phyloP scores from a whole-genome alignment of 495 filamentous ascomycete genomes.

The Penicillium bovifimosum region DNA sequence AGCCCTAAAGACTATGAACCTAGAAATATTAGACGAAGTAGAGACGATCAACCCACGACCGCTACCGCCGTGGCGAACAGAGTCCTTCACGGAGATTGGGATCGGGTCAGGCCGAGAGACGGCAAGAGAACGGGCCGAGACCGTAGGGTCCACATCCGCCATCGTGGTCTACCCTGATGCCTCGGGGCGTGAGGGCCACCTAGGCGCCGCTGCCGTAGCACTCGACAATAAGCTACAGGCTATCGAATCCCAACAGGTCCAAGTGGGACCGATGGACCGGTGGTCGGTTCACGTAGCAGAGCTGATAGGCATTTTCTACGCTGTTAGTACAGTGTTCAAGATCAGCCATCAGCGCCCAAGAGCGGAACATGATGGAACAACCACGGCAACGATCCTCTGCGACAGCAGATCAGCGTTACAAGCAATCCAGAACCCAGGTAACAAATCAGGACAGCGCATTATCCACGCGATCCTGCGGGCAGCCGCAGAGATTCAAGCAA shows the following conservation, averaged over 20 bases:
- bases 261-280: slow-evolving; percentile 10
- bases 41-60: slow-evolving; percentile 20
- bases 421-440: slow-evolving; percentile 9
- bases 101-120: slow-evolving; percentile 13
- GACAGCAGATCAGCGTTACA: slow-evolving; percentile 19
- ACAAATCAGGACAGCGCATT: slow-evolving; percentile 19
- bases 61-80: slow-evolving; percentile 6
- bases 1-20: slow-evolving; percentile 13
- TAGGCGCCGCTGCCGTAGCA: slow-evolving; percentile 7
- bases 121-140: slow-evolving; percentile 2
- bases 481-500: slow-evolving; percentile 10
- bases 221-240: slow-evolving; percentile 5
- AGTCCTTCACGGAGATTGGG: slow-evolving; percentile 12
- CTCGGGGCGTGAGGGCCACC: slow-evolving; percentile 8
- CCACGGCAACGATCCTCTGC: slow-evolving; percentile 8
- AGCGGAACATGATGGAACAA: neutral
- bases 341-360: neutral
- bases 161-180: slow-evolving; percentile 12
- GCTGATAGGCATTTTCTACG: slow-evolving; percentile 10
- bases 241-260: slow-evolving; percentile 2
- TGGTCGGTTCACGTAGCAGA: slow-evolving; percentile 14
- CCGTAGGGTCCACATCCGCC: neutral
- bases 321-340: slow-evolving; percentile 3
- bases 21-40: slow-evolving; percentile 7
- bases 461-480: slow-evolving; percentile 15